These are phyloP conservation scores for Blastocystis sp. DNA, from an alignment of 352 stramenopile genomes.

Conservation along the genomic window DNA sequence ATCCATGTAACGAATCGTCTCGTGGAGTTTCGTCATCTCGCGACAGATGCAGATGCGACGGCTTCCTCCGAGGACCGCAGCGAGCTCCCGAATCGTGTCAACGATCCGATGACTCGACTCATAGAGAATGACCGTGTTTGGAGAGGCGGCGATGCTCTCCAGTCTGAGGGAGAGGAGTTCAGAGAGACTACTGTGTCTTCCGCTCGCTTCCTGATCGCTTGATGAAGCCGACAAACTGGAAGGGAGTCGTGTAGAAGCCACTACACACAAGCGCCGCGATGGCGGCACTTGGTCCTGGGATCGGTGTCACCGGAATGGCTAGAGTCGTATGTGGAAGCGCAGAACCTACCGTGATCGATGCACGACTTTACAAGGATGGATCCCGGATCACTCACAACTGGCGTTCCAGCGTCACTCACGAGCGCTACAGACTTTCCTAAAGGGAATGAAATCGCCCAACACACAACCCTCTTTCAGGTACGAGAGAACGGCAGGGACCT, in stretches of 20 bases:
- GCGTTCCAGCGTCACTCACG: slow-evolving; percentile 2
- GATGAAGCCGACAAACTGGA: slow-evolving; percentile 4
- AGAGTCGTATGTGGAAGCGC: not conserved
- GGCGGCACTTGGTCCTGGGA: not conserved
- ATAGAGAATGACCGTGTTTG: not conserved
- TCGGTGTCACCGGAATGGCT: not conserved
- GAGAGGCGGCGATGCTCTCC: not conserved
- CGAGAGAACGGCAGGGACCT: not conserved
- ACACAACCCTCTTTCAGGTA: not conserved
- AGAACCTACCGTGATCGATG: not conserved
- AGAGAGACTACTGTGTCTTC: not conserved
- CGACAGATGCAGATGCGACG: slow-evolving; percentile 22
- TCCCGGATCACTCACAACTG: not conserved
- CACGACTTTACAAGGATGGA: not conserved
- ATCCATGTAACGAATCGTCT: not conserved
- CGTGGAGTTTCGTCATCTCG: slow-evolving; percentile 23
- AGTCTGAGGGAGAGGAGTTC: not conserved
- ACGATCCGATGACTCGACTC: slow-evolving; percentile 4
- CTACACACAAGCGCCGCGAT: slow-evolving; percentile 11
- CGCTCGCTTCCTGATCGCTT: not conserved
- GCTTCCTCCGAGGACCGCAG: not conserved
- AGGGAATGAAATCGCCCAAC: not conserved
- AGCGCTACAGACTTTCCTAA: slow-evolving; percentile 3
- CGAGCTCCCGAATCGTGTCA: not conserved
- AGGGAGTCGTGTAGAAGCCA: slow-evolving; percentile 28